A percentile compares a stretch with the other conserved stretches of the same genome.
These are phyloP conservation scores for Parietichytrium sp. DNA, from an alignment of 108 stramenopile species.

Conservation along the genomic window DNA sequence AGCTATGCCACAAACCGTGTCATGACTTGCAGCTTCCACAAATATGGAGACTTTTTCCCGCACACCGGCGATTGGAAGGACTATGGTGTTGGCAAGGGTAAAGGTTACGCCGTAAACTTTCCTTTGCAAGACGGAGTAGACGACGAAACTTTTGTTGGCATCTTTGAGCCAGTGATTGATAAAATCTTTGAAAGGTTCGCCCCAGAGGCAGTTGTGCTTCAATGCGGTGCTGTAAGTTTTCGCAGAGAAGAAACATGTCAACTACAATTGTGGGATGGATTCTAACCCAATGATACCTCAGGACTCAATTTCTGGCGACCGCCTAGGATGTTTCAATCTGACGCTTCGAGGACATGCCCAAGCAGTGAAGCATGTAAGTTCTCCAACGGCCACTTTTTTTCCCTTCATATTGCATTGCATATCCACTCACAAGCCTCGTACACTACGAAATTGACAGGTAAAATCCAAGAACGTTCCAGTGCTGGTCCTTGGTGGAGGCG, in stretches of 20 bases:
- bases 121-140: slow-evolving; percentile 94
- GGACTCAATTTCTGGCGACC: slow-evolving; percentile 94
- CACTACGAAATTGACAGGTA: slow-evolving; percentile 58
- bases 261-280: slow-evolving; percentile 57
- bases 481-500: slow-evolving; percentile 94
- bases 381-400: not conserved
- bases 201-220: slow-evolving; percentile 94
- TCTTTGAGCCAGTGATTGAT: slow-evolving; percentile 91
- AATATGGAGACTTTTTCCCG: slow-evolving; percentile 98
- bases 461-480: slow-evolving; percentile 88
- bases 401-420: not conserved
- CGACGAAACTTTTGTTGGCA: slow-evolving; percentile 78
- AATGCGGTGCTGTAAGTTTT: slow-evolving; percentile 97
- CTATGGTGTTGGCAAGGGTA: slow-evolving; percentile 89
- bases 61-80: slow-evolving; percentile 95
- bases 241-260: slow-evolving; percentile 60
- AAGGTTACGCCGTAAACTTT: slow-evolving; percentile 89
- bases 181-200: slow-evolving; percentile 94
- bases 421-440: slow-evolving; percentile 48
- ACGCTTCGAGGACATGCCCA: slow-evolving; percentile 87
- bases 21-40: slow-evolving; percentile 97
- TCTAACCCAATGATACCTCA: slow-evolving; percentile 51
- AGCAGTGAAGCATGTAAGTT: slow-evolving; percentile 75
- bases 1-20: slow-evolving; percentile 97
- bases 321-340: slow-evolving; percentile 97